Evolutionary conservation across 208 protist species (phyloP).

Genomic region (Angomonas deanei): DNA sequence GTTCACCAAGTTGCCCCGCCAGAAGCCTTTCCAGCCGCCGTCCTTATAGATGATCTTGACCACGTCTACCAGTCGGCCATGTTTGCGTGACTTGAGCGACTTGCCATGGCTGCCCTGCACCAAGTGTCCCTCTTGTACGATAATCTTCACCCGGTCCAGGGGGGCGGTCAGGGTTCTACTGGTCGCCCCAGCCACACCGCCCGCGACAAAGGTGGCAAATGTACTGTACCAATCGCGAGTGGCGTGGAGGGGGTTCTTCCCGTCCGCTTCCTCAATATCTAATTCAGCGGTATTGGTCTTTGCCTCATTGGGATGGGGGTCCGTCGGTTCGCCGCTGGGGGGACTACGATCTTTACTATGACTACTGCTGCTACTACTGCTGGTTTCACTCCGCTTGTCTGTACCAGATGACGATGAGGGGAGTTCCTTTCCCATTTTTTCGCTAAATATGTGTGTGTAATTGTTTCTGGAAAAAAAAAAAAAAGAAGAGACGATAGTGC

Average conservation of each 20-base stretch:
- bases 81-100: constrained; percentile 21
- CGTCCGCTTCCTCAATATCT: background rate
- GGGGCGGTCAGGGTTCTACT: constrained; percentile 87
- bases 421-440: no score
- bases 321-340: background rate
- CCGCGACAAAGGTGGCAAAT: constrained; percentile 71
- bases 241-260: constrained; percentile 23
- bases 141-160: constrained; percentile 89
- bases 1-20: constrained; percentile 87
- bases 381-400: background rate
- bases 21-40: constrained; percentile 75
- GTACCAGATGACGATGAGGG: background rate
- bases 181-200: constrained; percentile 74
- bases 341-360: background rate
- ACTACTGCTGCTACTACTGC: background rate
- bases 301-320: background rate
- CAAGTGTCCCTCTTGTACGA: constrained; percentile 89
- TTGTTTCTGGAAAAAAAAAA: background rate
- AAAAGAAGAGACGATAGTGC: background rate
- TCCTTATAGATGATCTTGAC: constrained; percentile 72
- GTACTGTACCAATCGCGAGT: constrained; percentile 79
- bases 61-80: constrained; percentile 57
- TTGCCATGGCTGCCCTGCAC: constrained; percentile 15
- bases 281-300: background rate
- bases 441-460: background rate